Evolutionary conservation across 2,329 filamentous ascomycete genomes (phyloP).

Genomic region (Acrodontium crateriforme): DNA sequence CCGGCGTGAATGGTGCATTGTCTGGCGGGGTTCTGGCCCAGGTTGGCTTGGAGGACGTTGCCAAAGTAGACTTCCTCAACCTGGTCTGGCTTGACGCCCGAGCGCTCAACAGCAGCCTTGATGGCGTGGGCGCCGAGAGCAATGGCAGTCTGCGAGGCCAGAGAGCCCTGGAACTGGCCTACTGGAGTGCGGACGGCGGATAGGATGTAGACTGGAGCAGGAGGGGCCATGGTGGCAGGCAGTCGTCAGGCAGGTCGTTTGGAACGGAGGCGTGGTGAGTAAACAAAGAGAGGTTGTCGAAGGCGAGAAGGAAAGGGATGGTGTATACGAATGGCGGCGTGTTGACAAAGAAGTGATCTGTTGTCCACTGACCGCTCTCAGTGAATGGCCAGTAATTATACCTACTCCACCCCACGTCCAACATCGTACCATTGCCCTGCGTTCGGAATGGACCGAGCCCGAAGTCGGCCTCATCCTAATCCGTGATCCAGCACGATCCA

Average conservation of each 20-base stretch:
- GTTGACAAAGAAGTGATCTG: no score
- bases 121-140: conserved; percentile 86
- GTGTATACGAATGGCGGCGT: no score
- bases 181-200: conserved; percentile 65
- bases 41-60: conserved; percentile 90
- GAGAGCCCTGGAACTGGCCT: conserved; percentile 85
- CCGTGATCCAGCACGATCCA: no score
- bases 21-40: conserved; percentile 90
- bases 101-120: conserved; percentile 66
- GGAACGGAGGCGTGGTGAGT: no score
- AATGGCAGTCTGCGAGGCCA: conserved; percentile 72
- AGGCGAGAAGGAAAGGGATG: no score
- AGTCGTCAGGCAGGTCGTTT: conserved; percentile 2
- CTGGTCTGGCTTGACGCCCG: conserved; percentile 73
- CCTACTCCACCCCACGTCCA: no score
- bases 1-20: conserved; percentile 87
- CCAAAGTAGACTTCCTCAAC: conserved; percentile 97
- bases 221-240: conserved; percentile 49
- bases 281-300: no score
- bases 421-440: no score
- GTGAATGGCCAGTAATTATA: no score
- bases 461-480: no score
- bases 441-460: no score
- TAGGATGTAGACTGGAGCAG: conserved; percentile 90
- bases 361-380: no score